phyloP scores from a whole-genome alignment of 2,329 filamentous ascomycete genomes.

The Trichophyton rubrum region DNA sequence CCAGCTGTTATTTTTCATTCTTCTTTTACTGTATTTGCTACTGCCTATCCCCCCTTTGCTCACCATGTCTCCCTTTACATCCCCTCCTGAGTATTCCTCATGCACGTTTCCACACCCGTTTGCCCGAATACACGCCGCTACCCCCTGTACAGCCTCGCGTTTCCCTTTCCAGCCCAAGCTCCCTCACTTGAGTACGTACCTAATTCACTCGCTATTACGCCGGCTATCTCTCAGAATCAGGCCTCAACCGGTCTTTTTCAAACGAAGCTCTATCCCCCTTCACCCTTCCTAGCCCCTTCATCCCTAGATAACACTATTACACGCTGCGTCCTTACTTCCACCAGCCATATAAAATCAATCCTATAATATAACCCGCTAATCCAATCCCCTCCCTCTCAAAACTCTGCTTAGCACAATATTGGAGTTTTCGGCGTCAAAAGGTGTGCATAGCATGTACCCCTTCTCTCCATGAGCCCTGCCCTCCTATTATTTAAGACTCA shows the following conservation, averaged over 20 bases:
- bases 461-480: not conserved
- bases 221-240: not conserved
- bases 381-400: not conserved
- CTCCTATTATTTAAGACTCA: not conserved
- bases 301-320: not conserved
- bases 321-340: not conserved
- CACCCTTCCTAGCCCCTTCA: not conserved
- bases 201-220: not conserved
- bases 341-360: not conserved
- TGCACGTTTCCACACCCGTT: not conserved
- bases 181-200: not conserved
- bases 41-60: constrained; percentile 8
- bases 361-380: not conserved
- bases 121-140: not conserved
- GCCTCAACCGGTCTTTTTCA: not conserved
- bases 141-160: not conserved
- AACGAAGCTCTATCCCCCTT: not conserved
- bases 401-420: not conserved
- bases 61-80: not conserved
- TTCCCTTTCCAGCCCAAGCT: not conserved
- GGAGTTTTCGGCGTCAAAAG: not conserved
- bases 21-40: constrained; percentile 15
- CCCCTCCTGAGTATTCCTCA: not conserved
- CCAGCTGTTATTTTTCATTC: constrained; percentile 16
- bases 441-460: not conserved